Percentiles rank a stretch among this genome's conserved stretches.
Conservation (phyloP, 2,329 filamentous ascomycete species). For the Blastomyces emzantsi region DNA sequence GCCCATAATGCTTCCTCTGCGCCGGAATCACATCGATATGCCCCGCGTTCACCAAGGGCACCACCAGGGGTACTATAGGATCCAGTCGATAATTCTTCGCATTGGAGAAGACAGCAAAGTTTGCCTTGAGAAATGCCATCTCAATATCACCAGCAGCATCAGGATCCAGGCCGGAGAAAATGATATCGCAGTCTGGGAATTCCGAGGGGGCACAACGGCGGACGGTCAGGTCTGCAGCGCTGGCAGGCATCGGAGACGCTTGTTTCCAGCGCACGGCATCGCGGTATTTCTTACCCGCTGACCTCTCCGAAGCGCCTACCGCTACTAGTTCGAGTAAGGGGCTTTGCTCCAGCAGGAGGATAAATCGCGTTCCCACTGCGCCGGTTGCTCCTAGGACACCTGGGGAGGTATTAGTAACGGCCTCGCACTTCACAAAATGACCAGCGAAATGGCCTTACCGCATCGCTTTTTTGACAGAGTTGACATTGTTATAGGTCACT, state of each 20-base stretch:
- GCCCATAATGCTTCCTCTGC: slow-evolving; percentile 62
- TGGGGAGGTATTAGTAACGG: slow-evolving; percentile 22
- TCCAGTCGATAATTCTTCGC: slow-evolving; percentile 95
- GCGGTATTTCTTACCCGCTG: slow-evolving; percentile 86
- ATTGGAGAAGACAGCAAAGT: slow-evolving; percentile 92
- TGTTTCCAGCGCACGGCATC: slow-evolving; percentile 97
- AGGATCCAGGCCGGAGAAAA: slow-evolving; percentile 87
- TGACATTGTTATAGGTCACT: background rate
- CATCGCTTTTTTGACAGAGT: slow-evolving; percentile 3
- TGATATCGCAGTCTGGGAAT: slow-evolving; percentile 82
- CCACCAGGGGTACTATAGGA: slow-evolving; percentile 82
- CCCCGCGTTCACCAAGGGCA: slow-evolving; percentile 85
- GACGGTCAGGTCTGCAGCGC: slow-evolving; percentile 70
- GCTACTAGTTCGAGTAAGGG: slow-evolving; percentile 79
- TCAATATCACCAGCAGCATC: slow-evolving; percentile 94
- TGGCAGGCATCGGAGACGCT: slow-evolving; percentile 66
- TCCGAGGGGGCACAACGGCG: slow-evolving; percentile 73
- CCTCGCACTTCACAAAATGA: background rate
- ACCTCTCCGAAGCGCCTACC: slow-evolving; percentile 79
- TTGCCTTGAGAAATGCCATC: slow-evolving; percentile 78
- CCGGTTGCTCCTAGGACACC: slow-evolving; percentile 85
- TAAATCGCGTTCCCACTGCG: slow-evolving; percentile 91
- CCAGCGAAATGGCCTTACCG: background rate
- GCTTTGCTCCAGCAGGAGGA: slow-evolving; percentile 80
- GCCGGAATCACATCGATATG: slow-evolving; percentile 86